Conservation (phyloP, 768 basidiomycete genomes). For the Lanmaoa rubissima region DNA sequence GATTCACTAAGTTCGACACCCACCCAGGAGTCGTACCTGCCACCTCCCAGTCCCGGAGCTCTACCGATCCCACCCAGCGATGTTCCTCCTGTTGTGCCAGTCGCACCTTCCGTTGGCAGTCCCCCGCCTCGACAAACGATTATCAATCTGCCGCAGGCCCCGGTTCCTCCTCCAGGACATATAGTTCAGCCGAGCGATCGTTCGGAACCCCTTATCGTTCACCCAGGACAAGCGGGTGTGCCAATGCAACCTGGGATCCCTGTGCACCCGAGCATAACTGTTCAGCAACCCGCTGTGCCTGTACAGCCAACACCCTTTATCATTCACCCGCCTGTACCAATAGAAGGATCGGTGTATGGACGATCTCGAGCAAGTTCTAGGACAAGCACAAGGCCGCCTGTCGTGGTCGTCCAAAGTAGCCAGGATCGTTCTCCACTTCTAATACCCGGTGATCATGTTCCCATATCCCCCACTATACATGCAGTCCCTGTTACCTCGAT, state of each 20-base stretch:
- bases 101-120: constrained; percentile 9
- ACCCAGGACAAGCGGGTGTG: neutral
- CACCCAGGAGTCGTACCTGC: constrained; percentile 24
- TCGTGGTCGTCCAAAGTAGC: constrained; percentile 14
- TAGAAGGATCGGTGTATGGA: constrained; percentile 3
- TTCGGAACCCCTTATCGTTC: neutral
- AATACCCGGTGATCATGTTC: constrained; percentile 11
- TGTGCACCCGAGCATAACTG: neutral
- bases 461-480: constrained; percentile 27
- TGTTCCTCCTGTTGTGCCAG: constrained; percentile 18
- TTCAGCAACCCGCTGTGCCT: constrained; percentile 2
- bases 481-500: constrained; percentile 13
- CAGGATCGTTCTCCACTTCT: constrained; percentile 24
- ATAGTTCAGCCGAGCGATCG: constrained; percentile 1
- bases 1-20: constrained; percentile 26
- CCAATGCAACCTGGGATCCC: constrained; percentile 3
- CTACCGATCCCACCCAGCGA: constrained; percentile 11
- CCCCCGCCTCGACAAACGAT: constrained; percentile 13
- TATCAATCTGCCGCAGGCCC: constrained; percentile 14
- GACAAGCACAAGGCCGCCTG: constrained; percentile 9
- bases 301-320: constrained; percentile 11
- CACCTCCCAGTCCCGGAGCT: constrained; percentile 12
- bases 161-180: constrained; percentile 24
- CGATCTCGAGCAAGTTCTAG: constrained; percentile 22
- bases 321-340: constrained; percentile 18